phyloP scores from a whole-genome alignment of 163 green algal genomes.

The Scenedesmus sp. region DNA sequence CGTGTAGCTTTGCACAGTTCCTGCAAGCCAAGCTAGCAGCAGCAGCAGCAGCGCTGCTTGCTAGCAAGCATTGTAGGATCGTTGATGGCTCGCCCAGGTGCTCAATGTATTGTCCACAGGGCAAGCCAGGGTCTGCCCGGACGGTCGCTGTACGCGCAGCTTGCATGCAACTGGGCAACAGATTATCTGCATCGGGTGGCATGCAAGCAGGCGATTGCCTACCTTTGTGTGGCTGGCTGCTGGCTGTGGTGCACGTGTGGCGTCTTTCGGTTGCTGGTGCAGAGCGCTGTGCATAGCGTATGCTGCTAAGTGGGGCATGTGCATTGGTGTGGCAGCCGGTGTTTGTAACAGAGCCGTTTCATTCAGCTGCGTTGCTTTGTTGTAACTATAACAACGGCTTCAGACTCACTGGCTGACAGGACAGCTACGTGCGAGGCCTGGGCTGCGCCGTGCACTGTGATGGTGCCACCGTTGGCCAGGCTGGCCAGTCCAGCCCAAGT shows the following conservation, averaged over 20 bases:
- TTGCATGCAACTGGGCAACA: no score
- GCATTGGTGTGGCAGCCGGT: background rate
- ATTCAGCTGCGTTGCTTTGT: background rate
- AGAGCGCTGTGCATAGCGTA: background rate
- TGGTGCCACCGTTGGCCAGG: no score
- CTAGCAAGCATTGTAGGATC: no score
- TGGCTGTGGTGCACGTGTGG: background rate
- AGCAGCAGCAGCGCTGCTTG: no score
- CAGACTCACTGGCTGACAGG: background rate
- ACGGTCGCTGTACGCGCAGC: background rate
- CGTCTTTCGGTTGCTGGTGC: background rate
- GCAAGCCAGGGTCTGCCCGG: no score
- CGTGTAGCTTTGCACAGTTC: no score
- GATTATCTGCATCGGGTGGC: no score
- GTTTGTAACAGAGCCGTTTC: background rate
- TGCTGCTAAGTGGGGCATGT: background rate
- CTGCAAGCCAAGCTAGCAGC: no score
- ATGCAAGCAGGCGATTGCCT: background rate
- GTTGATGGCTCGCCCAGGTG: no score
- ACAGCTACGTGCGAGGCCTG: background rate
- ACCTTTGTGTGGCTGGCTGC: background rate
- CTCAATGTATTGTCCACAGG: no score
- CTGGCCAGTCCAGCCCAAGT: no score
- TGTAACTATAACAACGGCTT: background rate
- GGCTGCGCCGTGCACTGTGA: no score